A percentile compares a stretch with the other conserved stretches of the same genome.
These are phyloP conservation scores for Globisporangium echinulatum DNA, from an alignment of 352 stramenopile genomes.

Conservation along the genomic window DNA sequence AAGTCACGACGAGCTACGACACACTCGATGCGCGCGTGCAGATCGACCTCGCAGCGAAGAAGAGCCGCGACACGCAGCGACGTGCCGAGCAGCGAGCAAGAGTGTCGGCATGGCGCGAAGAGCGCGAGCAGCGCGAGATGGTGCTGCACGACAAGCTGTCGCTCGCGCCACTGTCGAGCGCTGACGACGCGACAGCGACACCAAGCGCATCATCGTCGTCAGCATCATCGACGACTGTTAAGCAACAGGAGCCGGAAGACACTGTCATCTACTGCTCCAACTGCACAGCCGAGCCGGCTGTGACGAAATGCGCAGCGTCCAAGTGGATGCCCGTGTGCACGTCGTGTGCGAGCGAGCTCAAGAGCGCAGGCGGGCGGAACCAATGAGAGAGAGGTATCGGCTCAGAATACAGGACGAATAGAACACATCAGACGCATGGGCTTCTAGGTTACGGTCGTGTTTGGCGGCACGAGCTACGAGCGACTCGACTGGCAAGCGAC, in stretches of 20 bases:
- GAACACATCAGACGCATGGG: not conserved
- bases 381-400: not conserved
- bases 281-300: conserved; percentile 40
- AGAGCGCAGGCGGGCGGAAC: conserved; percentile 20
- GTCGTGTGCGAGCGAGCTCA: conserved; percentile 43
- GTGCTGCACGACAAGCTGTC: conserved; percentile 36
- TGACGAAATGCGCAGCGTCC: conserved; percentile 73
- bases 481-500: too few relatives aligned
- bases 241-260: conserved; percentile 21
- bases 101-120: conserved; percentile 65
- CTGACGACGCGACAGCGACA: not conserved
- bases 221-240: not conserved
- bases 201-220: not conserved
- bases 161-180: not conserved
- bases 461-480: too few relatives aligned
- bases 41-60: conserved; percentile 45
- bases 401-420: not conserved
- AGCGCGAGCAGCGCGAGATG: conserved; percentile 65
- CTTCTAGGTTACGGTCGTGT: conserved; percentile 8
- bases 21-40: conserved; percentile 39
- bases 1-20: conserved; percentile 50
- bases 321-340: conserved; percentile 84
- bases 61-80: conserved; percentile 45
- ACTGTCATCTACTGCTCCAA: conserved; percentile 62
- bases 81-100: conserved; percentile 53